Evolutionary conservation across 352 stramenopile species (phyloP).

Genomic region (Blastocystis sp.): DNA sequence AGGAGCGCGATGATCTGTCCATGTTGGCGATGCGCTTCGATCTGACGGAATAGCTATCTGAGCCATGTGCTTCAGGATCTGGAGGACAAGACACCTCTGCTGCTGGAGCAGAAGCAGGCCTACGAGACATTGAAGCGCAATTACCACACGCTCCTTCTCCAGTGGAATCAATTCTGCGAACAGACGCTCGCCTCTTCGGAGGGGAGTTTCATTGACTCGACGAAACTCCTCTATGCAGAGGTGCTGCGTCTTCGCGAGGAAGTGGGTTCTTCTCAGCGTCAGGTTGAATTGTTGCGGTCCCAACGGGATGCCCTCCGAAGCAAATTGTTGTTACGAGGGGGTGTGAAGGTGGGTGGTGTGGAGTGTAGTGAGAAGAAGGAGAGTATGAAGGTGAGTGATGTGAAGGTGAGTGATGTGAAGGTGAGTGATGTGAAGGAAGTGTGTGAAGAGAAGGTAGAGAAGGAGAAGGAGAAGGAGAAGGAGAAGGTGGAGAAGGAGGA

Average conservation of each 20-base stretch:
- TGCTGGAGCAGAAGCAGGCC: neutral
- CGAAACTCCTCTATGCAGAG: neutral
- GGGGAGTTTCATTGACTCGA: neutral
- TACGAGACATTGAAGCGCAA: slow-evolving; percentile 18
- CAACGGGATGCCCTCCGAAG: neutral
- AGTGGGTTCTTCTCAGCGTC: neutral
- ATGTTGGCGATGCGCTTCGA: neutral
- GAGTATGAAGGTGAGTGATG: no score
- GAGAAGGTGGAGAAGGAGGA: neutral
- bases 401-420: no score
- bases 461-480: no score
- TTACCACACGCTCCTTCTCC: neutral
- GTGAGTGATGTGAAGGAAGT: no score
- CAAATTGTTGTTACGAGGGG: no score
- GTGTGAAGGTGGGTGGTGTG: no score
- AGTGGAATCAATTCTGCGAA: neutral
- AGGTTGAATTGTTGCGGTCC: neutral
- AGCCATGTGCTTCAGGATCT: slow-evolving; percentile 23
- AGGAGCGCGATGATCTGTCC: neutral
- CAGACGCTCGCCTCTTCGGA: neutral
- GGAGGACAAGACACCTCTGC: slow-evolving; percentile 44
- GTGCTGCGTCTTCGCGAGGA: neutral
- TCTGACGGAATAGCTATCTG: neutral
- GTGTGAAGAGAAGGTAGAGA: no score
- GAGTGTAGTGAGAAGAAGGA: no score